These are phyloP conservation scores for Termitomyces sp. DNA, from an alignment of 768 basidiomycete species.

Conservation along the genomic window DNA sequence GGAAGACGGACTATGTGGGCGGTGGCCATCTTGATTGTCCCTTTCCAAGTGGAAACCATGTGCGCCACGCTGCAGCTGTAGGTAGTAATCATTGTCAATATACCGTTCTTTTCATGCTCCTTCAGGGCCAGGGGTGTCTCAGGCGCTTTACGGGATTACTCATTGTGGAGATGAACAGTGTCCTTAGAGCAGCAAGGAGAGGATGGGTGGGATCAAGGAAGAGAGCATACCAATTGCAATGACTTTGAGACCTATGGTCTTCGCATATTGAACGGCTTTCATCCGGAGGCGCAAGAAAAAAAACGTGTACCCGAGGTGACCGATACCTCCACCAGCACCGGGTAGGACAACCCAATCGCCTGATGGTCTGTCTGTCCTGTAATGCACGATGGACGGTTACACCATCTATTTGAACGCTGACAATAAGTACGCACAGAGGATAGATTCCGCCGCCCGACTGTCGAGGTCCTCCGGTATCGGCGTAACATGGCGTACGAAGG, in stretches of 20 bases:
- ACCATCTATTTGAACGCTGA: slow-evolving; percentile 44
- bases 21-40: too few relatives aligned
- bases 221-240: slow-evolving; percentile 57
- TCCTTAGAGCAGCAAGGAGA: too few relatives aligned
- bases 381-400: slow-evolving; percentile 85
- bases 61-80: too few relatives aligned
- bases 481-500: slow-evolving; percentile 69
- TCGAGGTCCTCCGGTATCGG: slow-evolving; percentile 68
- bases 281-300: not conserved
- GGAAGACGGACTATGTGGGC: too few relatives aligned
- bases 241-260: slow-evolving; percentile 70
- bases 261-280: slow-evolving; percentile 82
- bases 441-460: slow-evolving; percentile 64
- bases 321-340: slow-evolving; percentile 79
- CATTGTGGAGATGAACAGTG: too few relatives aligned
- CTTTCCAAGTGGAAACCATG: too few relatives aligned
- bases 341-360: slow-evolving; percentile 77
- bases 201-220: too few relatives aligned
- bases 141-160: too few relatives aligned
- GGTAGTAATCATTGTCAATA: too few relatives aligned
- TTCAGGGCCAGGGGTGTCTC: too few relatives aligned
- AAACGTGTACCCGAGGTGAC: slow-evolving; percentile 53
- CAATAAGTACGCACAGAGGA: slow-evolving; percentile 58
- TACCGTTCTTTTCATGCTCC: too few relatives aligned
- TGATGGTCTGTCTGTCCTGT: slow-evolving; percentile 56